Percentiles rank a stretch among this genome's conserved stretches.
Evolutionary conservation across 73 alveolate species (phyloP).

Genomic region (Diophrys appendiculata): DNA sequence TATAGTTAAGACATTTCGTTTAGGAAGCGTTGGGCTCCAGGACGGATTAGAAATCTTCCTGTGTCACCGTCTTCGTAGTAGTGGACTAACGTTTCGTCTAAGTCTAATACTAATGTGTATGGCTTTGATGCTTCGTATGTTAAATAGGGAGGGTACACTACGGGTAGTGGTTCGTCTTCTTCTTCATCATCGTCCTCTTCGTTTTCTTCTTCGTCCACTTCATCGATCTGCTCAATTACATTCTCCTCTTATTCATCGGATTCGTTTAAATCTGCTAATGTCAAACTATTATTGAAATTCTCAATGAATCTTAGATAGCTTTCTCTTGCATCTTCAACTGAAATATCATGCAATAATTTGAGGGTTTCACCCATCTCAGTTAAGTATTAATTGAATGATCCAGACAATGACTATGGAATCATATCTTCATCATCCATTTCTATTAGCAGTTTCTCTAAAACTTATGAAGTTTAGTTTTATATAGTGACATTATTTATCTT

Average conservation of each 20-base stretch:
- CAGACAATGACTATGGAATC: not conserved
- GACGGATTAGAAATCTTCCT: conserved; percentile 70
- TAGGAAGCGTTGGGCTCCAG: conserved; percentile 47
- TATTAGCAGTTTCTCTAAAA: not conserved
- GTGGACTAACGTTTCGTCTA: conserved; percentile 90
- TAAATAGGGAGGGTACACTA: conserved; percentile 25
- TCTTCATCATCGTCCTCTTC: not conserved
- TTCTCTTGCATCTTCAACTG: not conserved
- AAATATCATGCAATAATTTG: too few relatives aligned
- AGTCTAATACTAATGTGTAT: conserved; percentile 62
- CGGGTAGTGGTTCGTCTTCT: not conserved
- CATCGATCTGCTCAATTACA: not conserved
- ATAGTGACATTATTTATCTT: not conserved
- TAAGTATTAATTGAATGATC: not conserved
- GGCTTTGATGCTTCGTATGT: conserved; percentile 11
- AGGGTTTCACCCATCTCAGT: not conserved
- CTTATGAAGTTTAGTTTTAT: not conserved
- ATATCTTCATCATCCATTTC: not conserved
- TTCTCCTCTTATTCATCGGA: not conserved
- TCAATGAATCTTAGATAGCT: not conserved
- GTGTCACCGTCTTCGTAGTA: conserved; percentile 69
- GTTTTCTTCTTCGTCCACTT: not conserved
- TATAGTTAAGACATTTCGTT: conserved; percentile 28
- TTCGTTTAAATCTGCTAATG: not conserved
- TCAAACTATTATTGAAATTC: not conserved